Evolutionary conservation across 2,329 filamentous ascomycete species (phyloP), one percentile per base, ranked within the genome.

Genomic region (Arthroderma sp.): DNA sequence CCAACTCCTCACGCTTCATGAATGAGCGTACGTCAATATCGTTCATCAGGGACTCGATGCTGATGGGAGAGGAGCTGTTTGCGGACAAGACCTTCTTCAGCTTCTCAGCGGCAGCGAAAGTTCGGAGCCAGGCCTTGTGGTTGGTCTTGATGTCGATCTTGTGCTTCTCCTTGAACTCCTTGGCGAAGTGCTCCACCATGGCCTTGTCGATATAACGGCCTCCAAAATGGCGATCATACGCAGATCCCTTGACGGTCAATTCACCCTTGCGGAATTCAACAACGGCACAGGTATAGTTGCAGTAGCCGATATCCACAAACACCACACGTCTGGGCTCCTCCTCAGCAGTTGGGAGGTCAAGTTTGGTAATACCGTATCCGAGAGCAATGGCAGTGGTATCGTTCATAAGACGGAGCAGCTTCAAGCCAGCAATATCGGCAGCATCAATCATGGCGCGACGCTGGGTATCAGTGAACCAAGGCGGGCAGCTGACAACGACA

Each of bases 41-140:
- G 67, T 96, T 93, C 88, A 98, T 96, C 55, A 98, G 74, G 32
- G 88, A 95, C 73, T 98, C 91, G 59, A 98, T 93, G 74, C 88
- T 96, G 65, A 98, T 69, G 41, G 89, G 86, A 11, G 89, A 87
- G 61, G 83, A 77, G 55, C 88, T 83, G 71, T 96, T 96, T 62
- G 91, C 91, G 32, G 89, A 96, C 46, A 98, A 74, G 45, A 96
- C 81, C 80, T 96, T 96, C 81, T 98, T 98, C 62, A 94, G 72
- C 77, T 94, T 95, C 76, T 98, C 91, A 45, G 88, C 87, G 46
- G 85, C 87, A 50, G 86, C 80, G 36, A 84, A 76, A 56, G 93
- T 85, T 63, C 91, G 86, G 54, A 88, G 80, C 65, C 82, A 78
- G 47, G 89, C 91, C 72, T 94, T 94, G 53, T 81, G 77, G 71